A percentile compares a stretch with the other conserved stretches of the same genome.
These are phyloP conservation scores for Urtica urens DNA, from an alignment of 306 rosid species.

Conservation along the genomic window DNA sequence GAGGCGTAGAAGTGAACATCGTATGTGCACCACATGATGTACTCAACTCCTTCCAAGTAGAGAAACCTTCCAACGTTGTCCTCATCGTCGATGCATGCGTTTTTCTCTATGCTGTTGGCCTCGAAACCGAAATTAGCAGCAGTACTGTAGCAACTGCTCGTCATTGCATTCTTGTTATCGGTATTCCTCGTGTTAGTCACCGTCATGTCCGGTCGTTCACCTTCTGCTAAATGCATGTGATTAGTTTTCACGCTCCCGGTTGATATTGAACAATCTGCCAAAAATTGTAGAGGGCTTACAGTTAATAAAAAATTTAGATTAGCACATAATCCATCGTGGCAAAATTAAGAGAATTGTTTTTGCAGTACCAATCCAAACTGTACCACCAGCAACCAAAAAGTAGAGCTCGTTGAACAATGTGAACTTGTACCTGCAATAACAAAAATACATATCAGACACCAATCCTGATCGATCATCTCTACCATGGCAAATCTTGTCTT, in stretches of 20 bases:
- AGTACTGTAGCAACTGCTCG: slow-evolving; percentile 25
- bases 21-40: slow-evolving; percentile 97
- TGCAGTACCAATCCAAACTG: slow-evolving; percentile 93
- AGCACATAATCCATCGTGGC: neutral
- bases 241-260: slow-evolving; percentile 25
- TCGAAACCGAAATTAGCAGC: slow-evolving; percentile 15
- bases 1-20: slow-evolving; percentile 98
- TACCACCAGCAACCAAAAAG: slow-evolving; percentile 97
- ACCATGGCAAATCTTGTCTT: too few species aligned
- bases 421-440: slow-evolving; percentile 80
- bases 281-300: slow-evolving; percentile 17
- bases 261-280: slow-evolving; percentile 46
- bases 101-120: slow-evolving; percentile 19
- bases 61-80: slow-evolving; percentile 91
- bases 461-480: neutral
- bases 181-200: slow-evolving; percentile 36
- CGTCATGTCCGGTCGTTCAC: slow-evolving; percentile 25
- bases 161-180: slow-evolving; percentile 19
- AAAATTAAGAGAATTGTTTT: neutral
- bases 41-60: slow-evolving; percentile 96
- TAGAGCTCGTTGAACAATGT: slow-evolving; percentile 92
- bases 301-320: too few species aligned
- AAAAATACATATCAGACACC: neutral
- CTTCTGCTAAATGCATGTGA: slow-evolving; percentile 26
- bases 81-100: slow-evolving; percentile 15